These are phyloP conservation scores for Panicum virgatum DNA, from an alignment of 202 grass and related monocot species.

Conservation along the genomic window DNA sequence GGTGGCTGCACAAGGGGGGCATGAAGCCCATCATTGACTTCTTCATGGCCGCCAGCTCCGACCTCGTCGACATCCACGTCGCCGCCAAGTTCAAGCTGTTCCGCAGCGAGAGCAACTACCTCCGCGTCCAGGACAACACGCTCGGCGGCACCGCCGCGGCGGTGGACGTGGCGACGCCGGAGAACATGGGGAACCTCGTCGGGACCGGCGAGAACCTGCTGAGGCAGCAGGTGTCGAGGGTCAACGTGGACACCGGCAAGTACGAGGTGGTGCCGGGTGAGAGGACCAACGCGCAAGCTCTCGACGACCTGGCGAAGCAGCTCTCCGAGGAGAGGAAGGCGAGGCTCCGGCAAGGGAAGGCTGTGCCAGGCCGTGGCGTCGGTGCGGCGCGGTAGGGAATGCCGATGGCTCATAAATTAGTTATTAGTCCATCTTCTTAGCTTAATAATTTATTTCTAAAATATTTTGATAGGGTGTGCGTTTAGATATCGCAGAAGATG, in stretches of 20 bases:
- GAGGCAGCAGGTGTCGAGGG: neutral
- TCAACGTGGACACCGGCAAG: neutral
- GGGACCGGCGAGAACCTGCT: neutral
- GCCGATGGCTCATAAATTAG: no score
- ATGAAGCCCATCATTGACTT: slow-evolving; percentile 16
- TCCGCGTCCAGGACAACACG: slow-evolving; percentile 8
- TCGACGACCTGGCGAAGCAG: neutral
- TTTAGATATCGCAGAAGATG: no score
- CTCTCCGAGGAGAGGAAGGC: neutral
- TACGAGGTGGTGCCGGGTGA: neutral
- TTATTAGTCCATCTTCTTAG: no score
- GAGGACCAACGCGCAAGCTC: neutral
- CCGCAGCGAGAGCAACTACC: neutral
- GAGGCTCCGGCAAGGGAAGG: neutral
- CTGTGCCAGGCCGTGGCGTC: no score
- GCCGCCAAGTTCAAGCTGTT: slow-evolving; percentile 20
- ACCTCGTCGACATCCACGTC: slow-evolving; percentile 27
- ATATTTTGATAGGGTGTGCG: no score
- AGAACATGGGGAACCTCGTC: slow-evolving; percentile 22
- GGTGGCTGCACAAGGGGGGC: neutral
- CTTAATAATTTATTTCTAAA: no score
- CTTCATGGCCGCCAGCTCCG: slow-evolving; percentile 3
- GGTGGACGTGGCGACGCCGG: neutral
- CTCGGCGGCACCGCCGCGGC: neutral
- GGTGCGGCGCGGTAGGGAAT: no score